Base-by-base conservation (phyloP, 2,329 filamentous ascomycete genomes). In the Clonostachys rhizophaga region DNA sequence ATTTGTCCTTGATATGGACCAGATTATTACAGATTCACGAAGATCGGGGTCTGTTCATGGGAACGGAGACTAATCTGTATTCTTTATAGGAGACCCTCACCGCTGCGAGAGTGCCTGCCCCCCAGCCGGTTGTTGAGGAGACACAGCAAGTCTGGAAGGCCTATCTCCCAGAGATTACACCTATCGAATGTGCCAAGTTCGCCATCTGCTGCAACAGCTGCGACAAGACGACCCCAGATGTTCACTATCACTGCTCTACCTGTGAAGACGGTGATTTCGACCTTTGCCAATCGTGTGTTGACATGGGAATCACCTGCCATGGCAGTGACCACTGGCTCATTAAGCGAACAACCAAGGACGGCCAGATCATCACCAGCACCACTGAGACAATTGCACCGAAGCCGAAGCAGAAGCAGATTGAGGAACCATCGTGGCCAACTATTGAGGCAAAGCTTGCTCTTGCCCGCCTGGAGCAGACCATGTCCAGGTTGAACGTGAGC, bases 181-280 rank as follows among this genome's bases (percentile, higher is more conserved):
- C 18, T 41, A 12, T 11, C 49, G n/a, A 47, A 14, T 40, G 18
- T 44, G 10, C 43, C 20, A 24, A 47, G 49, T 96, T 91, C 68
- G 87, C 88, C 12, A 91, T 99, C 41, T 95, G 89, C 74, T 99
- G 94, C 80, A 97, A 99, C 71, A 79, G 82, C 63, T 99, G 94
- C 68, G 86, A 90, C 55, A 75, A 74, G 51, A 81, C 84, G 40
- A 90, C 96, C 58, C 80, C 86, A 30, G 84, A 90, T 56, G 80
- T 83, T 45, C 92, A 99, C 68, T 99, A 89, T 67, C 94, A 99
- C 70, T 99, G 95, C 75, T 88, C 88, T 54, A 89, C 87, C 49
- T 99, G 94, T 63, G 90, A 97, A 54, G 82, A 87, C 48, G 94
- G 92, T 39, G 94, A 99, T 65, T 99, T 91, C 59, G 94, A 99